Conservation (phyloP, 2,329 filamentous ascomycete species). For the Epichloe hybrida region DNA sequence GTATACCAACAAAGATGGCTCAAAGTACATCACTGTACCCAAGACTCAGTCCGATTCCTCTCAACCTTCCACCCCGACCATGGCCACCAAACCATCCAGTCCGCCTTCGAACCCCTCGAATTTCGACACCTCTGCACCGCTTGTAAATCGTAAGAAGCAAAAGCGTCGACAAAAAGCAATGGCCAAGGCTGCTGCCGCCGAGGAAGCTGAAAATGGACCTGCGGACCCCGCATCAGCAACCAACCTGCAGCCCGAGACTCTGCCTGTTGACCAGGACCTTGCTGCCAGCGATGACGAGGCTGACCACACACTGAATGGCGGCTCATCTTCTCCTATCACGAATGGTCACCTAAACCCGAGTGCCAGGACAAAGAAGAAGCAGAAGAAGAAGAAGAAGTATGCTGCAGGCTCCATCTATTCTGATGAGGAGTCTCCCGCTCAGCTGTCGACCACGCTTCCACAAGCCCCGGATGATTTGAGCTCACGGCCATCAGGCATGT, state of each 20-base stretch:
- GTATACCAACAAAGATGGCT: conserved; percentile 55
- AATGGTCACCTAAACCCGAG: conserved; percentile 18
- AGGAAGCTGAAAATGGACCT: conserved; percentile 27
- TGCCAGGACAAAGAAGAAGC: conserved; percentile 43
- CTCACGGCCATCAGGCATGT: conserved; percentile 31
- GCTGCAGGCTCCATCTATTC: conserved; percentile 10
- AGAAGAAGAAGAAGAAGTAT: conserved; percentile 56
- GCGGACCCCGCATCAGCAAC: conserved; percentile 20
- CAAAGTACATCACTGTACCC: conserved; percentile 54
- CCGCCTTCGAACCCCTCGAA: conserved; percentile 13
- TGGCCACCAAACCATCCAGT: conserved; percentile 23
- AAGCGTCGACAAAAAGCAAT: conserved; percentile 83
- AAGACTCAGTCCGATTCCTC: conserved; percentile 42
- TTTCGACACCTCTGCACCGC: conserved; percentile 24
- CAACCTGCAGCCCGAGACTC: conserved; percentile 11
- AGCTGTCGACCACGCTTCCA: background rate
- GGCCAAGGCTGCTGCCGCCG: conserved; percentile 46
- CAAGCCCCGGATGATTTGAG: conserved; percentile 16
- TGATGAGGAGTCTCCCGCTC: conserved; percentile 8
- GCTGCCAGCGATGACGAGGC: conserved; percentile 41
- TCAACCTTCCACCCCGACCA: conserved; percentile 37
- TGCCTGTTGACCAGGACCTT: conserved; percentile 32
- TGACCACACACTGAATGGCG: conserved; percentile 25
- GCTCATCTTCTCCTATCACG: conserved; percentile 12
- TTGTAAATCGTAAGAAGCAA: conserved; percentile 86